These are phyloP conservation scores for Leccinum rimulosum DNA, from an alignment of 768 basidiomycete species.

Conservation along the genomic window DNA sequence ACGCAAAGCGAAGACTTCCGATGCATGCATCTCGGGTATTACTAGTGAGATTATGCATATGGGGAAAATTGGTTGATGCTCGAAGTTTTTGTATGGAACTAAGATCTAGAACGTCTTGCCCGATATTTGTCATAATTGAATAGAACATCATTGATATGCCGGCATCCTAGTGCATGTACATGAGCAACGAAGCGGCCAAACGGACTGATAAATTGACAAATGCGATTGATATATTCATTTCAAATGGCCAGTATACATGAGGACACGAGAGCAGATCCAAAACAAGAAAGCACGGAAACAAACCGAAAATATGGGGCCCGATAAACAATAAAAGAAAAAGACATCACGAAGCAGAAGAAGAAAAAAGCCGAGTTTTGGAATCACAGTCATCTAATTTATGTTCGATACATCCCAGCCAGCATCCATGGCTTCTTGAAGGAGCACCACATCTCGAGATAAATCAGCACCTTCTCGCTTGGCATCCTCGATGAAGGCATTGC, in stretches of 20 bases:
- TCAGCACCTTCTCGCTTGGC: constrained; percentile 20
- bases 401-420: constrained; percentile 15
- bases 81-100: no score
- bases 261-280: background rate
- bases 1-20: no score
- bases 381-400: no score
- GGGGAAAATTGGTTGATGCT: background rate
- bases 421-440: constrained; percentile 23
- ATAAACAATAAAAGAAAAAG: no score
- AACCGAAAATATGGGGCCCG: background rate
- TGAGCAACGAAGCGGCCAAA: no score
- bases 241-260: background rate
- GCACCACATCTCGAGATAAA: constrained; percentile 12
- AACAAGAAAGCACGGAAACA: background rate
- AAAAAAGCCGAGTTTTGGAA: background rate
- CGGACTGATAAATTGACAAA: background rate
- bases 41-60: background rate
- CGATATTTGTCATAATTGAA: no score
- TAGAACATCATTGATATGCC: no score
- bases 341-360: no score
- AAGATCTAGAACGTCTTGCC: no score
- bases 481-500: constrained; percentile 16
- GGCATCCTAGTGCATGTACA: no score
- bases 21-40: no score
- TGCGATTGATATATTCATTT: background rate